Percentiles rank a stretch among this genome's conserved stretches.
phyloP scores from a whole-genome alignment of 169 alveolate species.

The Babesia sp. region DNA sequence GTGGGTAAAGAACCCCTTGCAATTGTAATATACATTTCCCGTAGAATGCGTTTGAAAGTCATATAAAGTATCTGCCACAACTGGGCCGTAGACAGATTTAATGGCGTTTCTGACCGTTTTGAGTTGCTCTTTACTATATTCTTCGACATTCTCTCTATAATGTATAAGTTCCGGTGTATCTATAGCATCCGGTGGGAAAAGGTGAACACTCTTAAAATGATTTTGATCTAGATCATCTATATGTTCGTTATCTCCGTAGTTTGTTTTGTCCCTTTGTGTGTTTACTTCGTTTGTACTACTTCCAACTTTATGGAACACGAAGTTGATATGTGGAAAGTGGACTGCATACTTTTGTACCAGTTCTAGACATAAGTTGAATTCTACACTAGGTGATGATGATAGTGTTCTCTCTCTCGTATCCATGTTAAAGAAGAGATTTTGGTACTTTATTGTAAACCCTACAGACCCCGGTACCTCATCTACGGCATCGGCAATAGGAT shows the following conservation, averaged over 20 bases:
- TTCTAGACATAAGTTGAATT: constrained; percentile 85
- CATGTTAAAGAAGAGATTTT: constrained; percentile 73
- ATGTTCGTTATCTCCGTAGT: constrained; percentile 41
- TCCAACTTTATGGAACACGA: constrained; percentile 78
- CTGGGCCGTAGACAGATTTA: constrained; percentile 67
- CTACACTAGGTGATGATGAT: constrained; percentile 73
- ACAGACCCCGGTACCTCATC: constrained; percentile 67
- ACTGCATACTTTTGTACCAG: constrained; percentile 89
- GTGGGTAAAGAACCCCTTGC: constrained; percentile 81
- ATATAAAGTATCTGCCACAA: constrained; percentile 54
- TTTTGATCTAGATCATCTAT: constrained; percentile 45
- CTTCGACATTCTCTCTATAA: constrained; percentile 59
- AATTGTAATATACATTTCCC: constrained; percentile 62
- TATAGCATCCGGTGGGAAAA: constrained; percentile 30
- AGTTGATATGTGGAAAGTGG: constrained; percentile 87
- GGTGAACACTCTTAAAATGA: constrained; percentile 11
- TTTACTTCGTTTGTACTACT: constrained; percentile 76
- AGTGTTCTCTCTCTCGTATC: constrained; percentile 63
- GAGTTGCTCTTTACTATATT: constrained; percentile 38
- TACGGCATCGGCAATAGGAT: constrained; percentile 69
- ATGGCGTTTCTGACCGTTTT: constrained; percentile 42
- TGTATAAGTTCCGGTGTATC: constrained; percentile 43
- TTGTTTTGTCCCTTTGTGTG: constrained; percentile 58
- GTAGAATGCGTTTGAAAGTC: constrained; percentile 39
- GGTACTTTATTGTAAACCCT: constrained; percentile 74